Base-by-base conservation (phyloP, 345 rosid genomes). In the Lumnitzera racemosa region DNA sequence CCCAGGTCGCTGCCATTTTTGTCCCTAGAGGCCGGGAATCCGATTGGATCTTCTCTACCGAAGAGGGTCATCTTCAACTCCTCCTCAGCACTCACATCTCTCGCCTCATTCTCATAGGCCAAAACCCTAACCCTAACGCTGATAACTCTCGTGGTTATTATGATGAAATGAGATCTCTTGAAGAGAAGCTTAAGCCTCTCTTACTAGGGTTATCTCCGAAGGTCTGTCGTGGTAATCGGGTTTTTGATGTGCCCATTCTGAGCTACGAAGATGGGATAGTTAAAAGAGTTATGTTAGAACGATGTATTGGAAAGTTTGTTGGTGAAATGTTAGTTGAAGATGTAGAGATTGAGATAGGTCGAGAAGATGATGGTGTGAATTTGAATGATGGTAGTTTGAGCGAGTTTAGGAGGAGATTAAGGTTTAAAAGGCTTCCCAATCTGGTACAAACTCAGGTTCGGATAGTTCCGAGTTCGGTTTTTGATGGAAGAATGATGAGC, bases 21-120 rank as follows among this genome's bases (percentile, higher is more conserved):
- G 95, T 90, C 67, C 96, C 96, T 41, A 67, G 51, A 49, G 61
- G 47, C 56, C 91, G 96, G 70, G 91, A 90, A 66, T 58, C 76
- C 46, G 96, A 94, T 66, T 90, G 96, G 96, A 59, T 86, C 57
- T 94, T 87, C 80, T 81, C 87, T 74, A 82, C 96, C n/a, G 96
- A 92, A 69, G 61, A 80, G 10, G 97, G 98, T 59, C 97, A 87
- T 59, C 78, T 87, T 67, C 90, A 89, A 77, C 90, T 89, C 59
- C 89, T 92, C 59, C 73, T 83, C 55, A 25, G 78, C 60, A 66
- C 70, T 55, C 83, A 67, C n/a, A 53, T 89, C 70, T 82, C 90
- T 11, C 87, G 95, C 24, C 76, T 89, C 6, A 76, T 91, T 16
- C 49, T 87, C 6, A 71, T 90, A 48, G 95, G 96, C 15, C 68